phyloP scores from a whole-genome alignment of 805 yeast genomes.

The Candida nitratophila region DNA sequence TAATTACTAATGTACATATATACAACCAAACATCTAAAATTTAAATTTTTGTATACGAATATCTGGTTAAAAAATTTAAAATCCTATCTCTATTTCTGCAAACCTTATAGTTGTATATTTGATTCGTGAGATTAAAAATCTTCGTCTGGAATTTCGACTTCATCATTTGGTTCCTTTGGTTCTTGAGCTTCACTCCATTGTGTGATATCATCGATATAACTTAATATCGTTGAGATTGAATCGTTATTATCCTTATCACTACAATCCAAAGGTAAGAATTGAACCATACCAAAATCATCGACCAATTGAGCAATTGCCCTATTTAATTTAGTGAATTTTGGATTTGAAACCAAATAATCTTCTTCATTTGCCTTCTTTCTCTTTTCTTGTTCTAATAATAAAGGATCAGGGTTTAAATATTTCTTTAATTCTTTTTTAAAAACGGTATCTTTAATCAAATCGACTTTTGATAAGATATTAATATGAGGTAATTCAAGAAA shows the following conservation, averaged over 20 bases:
- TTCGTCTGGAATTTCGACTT: conserved; percentile 54
- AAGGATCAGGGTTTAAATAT: conserved; percentile 88
- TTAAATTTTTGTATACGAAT: too few relatives aligned
- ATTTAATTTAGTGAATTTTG: conserved; percentile 65
- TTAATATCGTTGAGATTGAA: conserved; percentile 72
- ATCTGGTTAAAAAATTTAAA: too few relatives aligned
- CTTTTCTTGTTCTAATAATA: conserved; percentile 49
- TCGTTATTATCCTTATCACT: conserved; percentile 53
- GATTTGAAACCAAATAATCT: conserved; percentile 27
- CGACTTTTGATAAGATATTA: conserved; percentile 81
- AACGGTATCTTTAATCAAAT: conserved; percentile 73
- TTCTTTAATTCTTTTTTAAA: conserved; percentile 72
- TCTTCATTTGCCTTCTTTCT: conserved; percentile 29
- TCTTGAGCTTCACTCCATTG: conserved; percentile 98
- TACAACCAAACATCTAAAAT: too few relatives aligned
- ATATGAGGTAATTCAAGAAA: conserved; percentile 91
- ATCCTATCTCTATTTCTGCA: too few relatives aligned
- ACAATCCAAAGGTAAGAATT: conserved; percentile 82
- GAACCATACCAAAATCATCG: conserved; percentile 99
- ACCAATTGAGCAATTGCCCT: conserved; percentile 81
- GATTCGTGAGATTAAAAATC: conserved; percentile 26
- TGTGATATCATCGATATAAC: conserved; percentile 93
- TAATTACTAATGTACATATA: too few relatives aligned
- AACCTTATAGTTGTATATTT: too few relatives aligned
- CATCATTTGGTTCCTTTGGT: conserved; percentile 91